Evolutionary conservation across 768 basidiomycete genomes (phyloP).

Genomic region (Tulasnella sp.): DNA sequence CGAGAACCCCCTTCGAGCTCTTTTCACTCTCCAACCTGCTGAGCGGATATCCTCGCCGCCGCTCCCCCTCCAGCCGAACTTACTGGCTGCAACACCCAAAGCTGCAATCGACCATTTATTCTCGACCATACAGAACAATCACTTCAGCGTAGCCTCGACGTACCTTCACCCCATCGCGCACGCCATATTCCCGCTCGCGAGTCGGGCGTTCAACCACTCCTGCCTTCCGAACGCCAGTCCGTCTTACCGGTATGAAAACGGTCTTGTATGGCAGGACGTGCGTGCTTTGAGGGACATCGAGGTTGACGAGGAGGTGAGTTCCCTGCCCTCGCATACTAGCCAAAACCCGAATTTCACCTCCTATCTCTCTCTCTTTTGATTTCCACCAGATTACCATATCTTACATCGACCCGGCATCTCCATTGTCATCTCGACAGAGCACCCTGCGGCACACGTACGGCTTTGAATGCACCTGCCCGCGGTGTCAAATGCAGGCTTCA

Average conservation of each 20-base stretch:
- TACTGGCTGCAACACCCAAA: not conserved
- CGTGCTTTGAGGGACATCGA: constrained; percentile 62
- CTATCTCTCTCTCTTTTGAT: constrained; percentile 25
- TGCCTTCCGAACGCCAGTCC: constrained; percentile 73
- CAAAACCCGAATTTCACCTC: not conserved
- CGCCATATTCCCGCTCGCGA: constrained; percentile 76
- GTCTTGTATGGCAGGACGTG: constrained; percentile 60
- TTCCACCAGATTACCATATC: constrained; percentile 65
- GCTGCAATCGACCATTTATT: constrained; percentile 47
- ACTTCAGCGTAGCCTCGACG: constrained; percentile 73
- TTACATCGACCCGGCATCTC: constrained; percentile 76
- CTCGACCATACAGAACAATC: constrained; percentile 76
- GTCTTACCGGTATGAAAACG: constrained; percentile 49
- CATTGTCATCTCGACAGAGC: constrained; percentile 29
- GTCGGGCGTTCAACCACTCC: constrained; percentile 82
- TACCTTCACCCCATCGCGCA: constrained; percentile 68
- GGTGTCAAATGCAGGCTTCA: constrained; percentile 40
- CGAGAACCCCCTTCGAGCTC: constrained; percentile 44
- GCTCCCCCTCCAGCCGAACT: not conserved
- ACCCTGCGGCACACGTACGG: constrained; percentile 35
- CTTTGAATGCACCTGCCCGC: constrained; percentile 37
- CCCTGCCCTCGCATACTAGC: constrained; percentile 10
- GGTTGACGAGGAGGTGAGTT: constrained; percentile 65
- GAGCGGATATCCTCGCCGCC: constrained; percentile 40
- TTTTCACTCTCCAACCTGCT: constrained; percentile 55